Percentiles rank a stretch among this genome's conserved stretches.
These are phyloP conservation scores for Leccinum subspadiceum DNA, from an alignment of 1,284 basidiomycete genomes.

Conservation along the genomic window DNA sequence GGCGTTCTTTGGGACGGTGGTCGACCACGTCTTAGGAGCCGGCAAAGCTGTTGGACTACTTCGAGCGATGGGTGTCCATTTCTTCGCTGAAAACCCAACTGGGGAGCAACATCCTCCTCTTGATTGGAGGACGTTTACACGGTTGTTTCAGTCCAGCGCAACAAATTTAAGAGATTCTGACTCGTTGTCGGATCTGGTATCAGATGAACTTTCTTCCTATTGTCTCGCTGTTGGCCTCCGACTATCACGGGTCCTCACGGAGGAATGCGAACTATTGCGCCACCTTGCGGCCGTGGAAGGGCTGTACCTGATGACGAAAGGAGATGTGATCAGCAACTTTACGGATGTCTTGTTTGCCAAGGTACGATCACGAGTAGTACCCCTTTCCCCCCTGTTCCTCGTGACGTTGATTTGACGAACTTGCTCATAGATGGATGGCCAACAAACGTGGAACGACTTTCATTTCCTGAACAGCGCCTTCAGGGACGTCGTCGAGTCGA, in stretches of 20 bases:
- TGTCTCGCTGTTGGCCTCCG: slow-evolving; percentile 56
- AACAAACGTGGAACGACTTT: slow-evolving; percentile 76
- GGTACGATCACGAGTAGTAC: slow-evolving; percentile 41
- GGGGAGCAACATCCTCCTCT: slow-evolving; percentile 12
- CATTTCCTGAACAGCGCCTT: slow-evolving; percentile 82
- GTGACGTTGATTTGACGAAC: not conserved
- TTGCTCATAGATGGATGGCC: slow-evolving; percentile 60
- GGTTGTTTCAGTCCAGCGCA: slow-evolving; percentile 30
- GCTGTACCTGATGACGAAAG: slow-evolving; percentile 69
- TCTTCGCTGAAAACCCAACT: slow-evolving; percentile 26
- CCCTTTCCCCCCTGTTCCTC: not conserved
- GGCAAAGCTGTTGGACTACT: slow-evolving; percentile 81
- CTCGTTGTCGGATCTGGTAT: slow-evolving; percentile 58
- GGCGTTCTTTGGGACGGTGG: slow-evolving; percentile 57
- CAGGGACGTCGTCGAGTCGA: slow-evolving; percentile 59
- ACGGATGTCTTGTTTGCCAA: slow-evolving; percentile 69
- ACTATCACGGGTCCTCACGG: slow-evolving; percentile 58
- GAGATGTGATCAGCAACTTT: slow-evolving; percentile 73
- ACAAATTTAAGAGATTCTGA: slow-evolving; percentile 48
- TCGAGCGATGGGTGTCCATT: slow-evolving; percentile 39
- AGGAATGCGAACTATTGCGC: slow-evolving; percentile 67
- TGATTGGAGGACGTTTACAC: slow-evolving; percentile 33
- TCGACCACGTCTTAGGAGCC: slow-evolving; percentile 59
- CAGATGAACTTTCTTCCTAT: slow-evolving; percentile 59
- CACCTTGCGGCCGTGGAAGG: slow-evolving; percentile 76